Conservation (phyloP, 176 grass and related monocot genomes). For the Rhipidocladum racemiflorum region DNA sequence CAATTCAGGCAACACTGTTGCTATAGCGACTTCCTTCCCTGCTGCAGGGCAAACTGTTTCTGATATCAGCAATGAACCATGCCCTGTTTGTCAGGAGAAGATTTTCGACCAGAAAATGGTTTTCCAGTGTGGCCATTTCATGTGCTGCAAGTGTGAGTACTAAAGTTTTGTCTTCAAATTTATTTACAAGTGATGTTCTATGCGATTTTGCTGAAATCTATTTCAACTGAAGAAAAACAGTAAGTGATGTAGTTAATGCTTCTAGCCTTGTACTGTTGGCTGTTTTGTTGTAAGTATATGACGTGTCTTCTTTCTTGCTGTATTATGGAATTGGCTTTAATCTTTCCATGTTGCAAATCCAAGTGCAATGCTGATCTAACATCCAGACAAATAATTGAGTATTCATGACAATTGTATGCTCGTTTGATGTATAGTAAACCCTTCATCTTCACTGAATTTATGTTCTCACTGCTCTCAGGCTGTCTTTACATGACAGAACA, state of each 20-base stretch:
- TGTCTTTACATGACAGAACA: conserved; percentile 84
- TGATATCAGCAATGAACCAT: conserved; percentile 59
- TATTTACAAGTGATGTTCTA: not conserved
- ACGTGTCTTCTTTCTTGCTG: not conserved
- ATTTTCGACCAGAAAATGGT: conserved; percentile 81
- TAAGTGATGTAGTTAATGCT: conserved; percentile 10
- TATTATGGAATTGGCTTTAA: not conserved
- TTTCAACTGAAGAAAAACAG: conserved; percentile 18
- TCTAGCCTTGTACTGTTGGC: not conserved
- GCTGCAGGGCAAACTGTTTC: conserved; percentile 31
- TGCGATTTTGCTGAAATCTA: conserved; percentile 1
- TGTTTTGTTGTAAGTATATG: not conserved
- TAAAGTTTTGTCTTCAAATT: conserved; percentile 29
- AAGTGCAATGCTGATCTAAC: not conserved
- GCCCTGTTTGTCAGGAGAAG: conserved; percentile 88
- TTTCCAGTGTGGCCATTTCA: conserved; percentile 86
- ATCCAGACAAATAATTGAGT: conserved; percentile 8
- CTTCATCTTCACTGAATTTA: conserved; percentile 16
- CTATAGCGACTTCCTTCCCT: conserved; percentile 33
- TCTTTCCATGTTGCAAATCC: not conserved
- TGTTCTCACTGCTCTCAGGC: conserved; percentile 47
- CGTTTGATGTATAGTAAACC: conserved; percentile 5
- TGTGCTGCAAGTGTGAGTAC: conserved; percentile 96
- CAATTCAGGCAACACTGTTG: conserved; percentile 34
- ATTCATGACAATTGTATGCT: conserved; percentile 13